A percentile compares a stretch with the other conserved stretches of the same genome.
These are phyloP conservation scores for Pulveroboletus sp. DNA, from an alignment of 768 basidiomycete genomes.

Conservation along the genomic window DNA sequence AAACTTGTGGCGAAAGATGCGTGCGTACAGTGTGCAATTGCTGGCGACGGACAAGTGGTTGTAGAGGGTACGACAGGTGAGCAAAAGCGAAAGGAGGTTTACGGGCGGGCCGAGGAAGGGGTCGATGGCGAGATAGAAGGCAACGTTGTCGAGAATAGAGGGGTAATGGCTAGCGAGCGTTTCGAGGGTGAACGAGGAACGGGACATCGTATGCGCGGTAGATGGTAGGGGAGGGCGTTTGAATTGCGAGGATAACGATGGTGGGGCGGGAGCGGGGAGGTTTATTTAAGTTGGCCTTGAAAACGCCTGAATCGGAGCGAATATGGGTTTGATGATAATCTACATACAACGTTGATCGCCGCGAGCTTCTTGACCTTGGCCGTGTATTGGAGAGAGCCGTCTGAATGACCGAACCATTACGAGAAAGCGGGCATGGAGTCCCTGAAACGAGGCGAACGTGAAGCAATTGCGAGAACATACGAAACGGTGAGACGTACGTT, in stretches of 20 bases:
- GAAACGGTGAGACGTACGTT: constrained; percentile 6
- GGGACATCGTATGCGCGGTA: background rate
- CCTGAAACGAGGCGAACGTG: constrained; percentile 26
- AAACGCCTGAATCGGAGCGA: constrained; percentile 26
- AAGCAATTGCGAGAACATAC: constrained; percentile 6
- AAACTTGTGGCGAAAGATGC: constrained; percentile 44
- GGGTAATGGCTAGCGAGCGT: constrained; percentile 13
- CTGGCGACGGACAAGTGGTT: constrained; percentile 31
- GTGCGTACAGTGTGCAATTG: constrained; percentile 39
- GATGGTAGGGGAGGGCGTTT: background rate
- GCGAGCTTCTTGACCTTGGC: constrained; percentile 28
- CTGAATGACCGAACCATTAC: constrained; percentile 32
- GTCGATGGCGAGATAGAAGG: constrained; percentile 34
- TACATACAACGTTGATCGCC: constrained; percentile 34
- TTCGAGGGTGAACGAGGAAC: constrained; percentile 16
- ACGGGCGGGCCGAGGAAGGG: constrained; percentile 43
- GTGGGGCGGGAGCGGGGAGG: constrained; percentile 11
- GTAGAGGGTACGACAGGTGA: constrained; percentile 36
- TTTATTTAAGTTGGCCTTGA: constrained; percentile 27
- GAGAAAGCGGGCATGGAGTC: constrained; percentile 27
- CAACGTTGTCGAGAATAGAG: constrained; percentile 36
- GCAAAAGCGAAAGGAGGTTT: constrained; percentile 35
- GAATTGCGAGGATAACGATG: constrained; percentile 3
- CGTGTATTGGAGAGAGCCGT: constrained; percentile 28
- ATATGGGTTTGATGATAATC: constrained; percentile 35